Base-by-base conservation (phyloP, 371 early-diverging fungal genomes). In the Syncephalastrum racemosum region DNA sequence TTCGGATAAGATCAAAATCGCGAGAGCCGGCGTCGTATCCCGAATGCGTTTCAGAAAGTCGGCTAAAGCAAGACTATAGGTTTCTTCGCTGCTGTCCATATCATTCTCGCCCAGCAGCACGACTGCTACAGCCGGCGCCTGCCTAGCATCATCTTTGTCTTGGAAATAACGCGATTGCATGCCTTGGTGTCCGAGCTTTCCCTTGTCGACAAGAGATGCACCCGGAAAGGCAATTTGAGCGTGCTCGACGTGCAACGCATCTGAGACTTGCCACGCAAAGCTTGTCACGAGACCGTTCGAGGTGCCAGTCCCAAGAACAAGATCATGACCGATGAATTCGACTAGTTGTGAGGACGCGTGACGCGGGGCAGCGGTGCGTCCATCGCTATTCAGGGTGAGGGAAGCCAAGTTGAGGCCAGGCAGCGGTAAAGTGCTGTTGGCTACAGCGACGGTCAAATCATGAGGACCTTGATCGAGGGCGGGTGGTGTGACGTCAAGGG, bases 301-400 rank as follows among this genome's bases (percentile, higher is more conserved):
- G 24, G 73, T 67, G 24, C 58, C 56, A 7, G 63, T 42, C 23
- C 73, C 73, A 12, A 71, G 52, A 0, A 64, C 60, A 4, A 73
- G 59, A 45, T 73, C 73, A 48, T 77, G 73, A 0, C 77, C 77
- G 18, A 77, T 56, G 50, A 71, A 77, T 50, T 77, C 73, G 1
- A 77, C 63, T 12, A 70, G 52, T 16, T 42, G 31, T 4, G 47
- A 23, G 0, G 63, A 60, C 8, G 58, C 27, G 8, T 52, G 39
- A 18, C 47, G 31, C 20, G 67, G 60, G 1, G 60, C 49, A 2
- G 54, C 46, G 6, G 64, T 66, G 4, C 18, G 22, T 2, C 60
- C 68, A 6, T 56, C 51, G 13, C 48, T 56, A 13, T 60, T 59
- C 1, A 75, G 40, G 1, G 59, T 41, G n/a, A 71, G 42, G 4